Evolutionary conservation across 495 filamentous ascomycete species (phyloP).

Genomic region (Cetradonia linearis): DNA sequence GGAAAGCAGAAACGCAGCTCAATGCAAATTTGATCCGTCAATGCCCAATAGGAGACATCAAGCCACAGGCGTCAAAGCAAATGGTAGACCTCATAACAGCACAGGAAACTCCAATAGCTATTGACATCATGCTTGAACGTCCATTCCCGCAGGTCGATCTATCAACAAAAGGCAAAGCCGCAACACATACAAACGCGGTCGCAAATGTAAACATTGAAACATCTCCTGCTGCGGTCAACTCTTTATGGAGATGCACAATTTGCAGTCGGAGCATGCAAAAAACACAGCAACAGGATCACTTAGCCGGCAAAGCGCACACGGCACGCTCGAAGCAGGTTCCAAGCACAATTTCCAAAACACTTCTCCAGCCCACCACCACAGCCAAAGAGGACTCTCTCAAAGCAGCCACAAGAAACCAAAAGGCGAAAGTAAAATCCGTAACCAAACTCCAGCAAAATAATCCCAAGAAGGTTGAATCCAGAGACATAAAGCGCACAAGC

Average conservation of each 20-base stretch:
- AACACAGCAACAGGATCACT: constrained; percentile 8
- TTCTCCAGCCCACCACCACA: background rate
- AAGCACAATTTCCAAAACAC: background rate
- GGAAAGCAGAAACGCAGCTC: constrained; percentile 10
- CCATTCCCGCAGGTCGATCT: background rate
- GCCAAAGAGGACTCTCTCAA: background rate
- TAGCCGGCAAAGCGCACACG: constrained; percentile 18
- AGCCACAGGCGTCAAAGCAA: background rate
- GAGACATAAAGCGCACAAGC: background rate
- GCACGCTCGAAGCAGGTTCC: constrained; percentile 10
- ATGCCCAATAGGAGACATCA: background rate
- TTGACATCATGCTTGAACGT: background rate
- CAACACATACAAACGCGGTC: background rate
- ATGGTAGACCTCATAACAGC: background rate
- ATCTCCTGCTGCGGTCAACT: background rate
- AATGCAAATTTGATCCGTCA: background rate
- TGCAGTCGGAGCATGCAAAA: constrained; percentile 14
- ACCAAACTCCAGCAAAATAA: background rate
- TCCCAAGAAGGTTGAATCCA: background rate
- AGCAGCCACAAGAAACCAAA: background rate
- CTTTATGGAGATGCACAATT: constrained; percentile 12
- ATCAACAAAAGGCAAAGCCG: constrained; percentile 3
- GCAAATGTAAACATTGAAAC: background rate
- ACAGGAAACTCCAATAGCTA: background rate
- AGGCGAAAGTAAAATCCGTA: background rate